Percentiles rank a stretch among this genome's conserved stretches.
Conservation (phyloP, 2,329 filamentous ascomycete species). For the Fusarium newnesense region DNA sequence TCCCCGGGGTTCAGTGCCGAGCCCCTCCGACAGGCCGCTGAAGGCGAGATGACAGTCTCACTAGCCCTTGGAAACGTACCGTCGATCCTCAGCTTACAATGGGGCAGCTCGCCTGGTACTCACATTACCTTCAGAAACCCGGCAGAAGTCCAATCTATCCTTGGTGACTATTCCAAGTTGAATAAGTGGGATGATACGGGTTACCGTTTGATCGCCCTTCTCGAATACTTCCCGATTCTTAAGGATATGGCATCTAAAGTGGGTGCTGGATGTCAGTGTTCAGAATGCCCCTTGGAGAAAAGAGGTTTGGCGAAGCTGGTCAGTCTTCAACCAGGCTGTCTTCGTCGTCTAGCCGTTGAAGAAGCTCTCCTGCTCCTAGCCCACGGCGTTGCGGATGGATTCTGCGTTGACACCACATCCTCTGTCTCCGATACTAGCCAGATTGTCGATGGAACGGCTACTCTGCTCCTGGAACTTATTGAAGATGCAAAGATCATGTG, state of each 20-base stretch:
- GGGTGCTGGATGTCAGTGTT: neutral
- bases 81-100: neutral
- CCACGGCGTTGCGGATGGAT: neutral
- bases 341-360: neutral
- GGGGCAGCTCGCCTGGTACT: neutral
- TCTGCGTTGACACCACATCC: neutral
- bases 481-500: neutral
- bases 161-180: neutral
- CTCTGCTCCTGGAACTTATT: neutral
- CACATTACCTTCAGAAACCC: neutral
- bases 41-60: neutral
- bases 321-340: neutral
- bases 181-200: no score
- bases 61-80: neutral
- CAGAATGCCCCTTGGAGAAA: neutral
- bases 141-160: neutral
- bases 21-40: neutral
- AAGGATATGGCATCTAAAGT: neutral
- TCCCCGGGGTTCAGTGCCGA: neutral
- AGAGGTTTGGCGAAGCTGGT: no score
- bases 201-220: no score
- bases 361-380: neutral
- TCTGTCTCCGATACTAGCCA: neutral
- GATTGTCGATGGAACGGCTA: neutral
- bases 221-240: neutral